phyloP scores from a whole-genome alignment of 2,329 filamentous ascomycete species.

The Arthrobotrys sinensis region DNA sequence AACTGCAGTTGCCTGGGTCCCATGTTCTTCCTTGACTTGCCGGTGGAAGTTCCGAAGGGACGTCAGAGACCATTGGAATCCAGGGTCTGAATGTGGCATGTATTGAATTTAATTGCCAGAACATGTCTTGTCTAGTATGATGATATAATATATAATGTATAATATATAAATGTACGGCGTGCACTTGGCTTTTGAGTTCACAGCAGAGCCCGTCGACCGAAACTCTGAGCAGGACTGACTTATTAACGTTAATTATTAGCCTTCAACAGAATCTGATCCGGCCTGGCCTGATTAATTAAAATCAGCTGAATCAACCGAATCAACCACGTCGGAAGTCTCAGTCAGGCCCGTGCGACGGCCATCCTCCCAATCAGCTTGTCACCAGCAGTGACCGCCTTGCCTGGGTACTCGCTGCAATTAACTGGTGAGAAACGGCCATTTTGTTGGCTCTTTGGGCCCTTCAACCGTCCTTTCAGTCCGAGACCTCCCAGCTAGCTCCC shows the following conservation, averaged over 20 bases:
- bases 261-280: neutral
- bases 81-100: conserved; percentile 17
- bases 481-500: conserved; percentile 14
- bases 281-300: neutral
- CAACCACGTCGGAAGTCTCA: too few species aligned
- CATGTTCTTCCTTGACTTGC: conserved; percentile 34
- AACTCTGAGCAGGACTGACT: too few species aligned
- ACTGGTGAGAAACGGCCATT: conserved; percentile 17
- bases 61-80: conserved; percentile 30
- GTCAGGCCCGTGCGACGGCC: neutral
- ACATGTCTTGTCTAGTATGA: neutral
- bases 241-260: too few species aligned
- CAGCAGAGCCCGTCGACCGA: too few species aligned
- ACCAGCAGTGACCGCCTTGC: neutral
- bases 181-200: too few species aligned
- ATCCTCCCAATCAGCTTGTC: neutral
- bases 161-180: too few species aligned
- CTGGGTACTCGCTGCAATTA: neutral
- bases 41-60: conserved; percentile 23
- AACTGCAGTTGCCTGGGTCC: conserved; percentile 8
- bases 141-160: neutral
- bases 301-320: neutral
- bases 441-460: conserved; percentile 17
- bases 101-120: neutral
- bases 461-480: conserved; percentile 35